phyloP scores from a whole-genome alignment of 768 basidiomycete genomes.

The Collybiopsis luxurians region DNA sequence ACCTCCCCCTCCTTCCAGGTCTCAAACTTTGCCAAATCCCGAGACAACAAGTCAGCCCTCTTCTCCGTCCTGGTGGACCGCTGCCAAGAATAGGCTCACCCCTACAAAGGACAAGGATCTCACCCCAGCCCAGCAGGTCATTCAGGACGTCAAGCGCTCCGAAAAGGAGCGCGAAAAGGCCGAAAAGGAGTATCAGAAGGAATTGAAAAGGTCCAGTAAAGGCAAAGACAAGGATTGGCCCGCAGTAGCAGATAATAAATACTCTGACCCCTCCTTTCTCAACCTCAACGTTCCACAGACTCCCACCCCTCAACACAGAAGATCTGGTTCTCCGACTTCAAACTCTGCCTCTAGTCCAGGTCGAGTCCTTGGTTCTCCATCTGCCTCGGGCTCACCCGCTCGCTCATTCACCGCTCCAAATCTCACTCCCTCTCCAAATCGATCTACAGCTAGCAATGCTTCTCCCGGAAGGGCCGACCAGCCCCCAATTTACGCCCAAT shows the following conservation, averaged over 20 bases:
- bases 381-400: constrained; percentile 5
- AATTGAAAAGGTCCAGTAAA: constrained; percentile 28
- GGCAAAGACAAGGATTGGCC: constrained; percentile 59
- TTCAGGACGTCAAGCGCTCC: constrained; percentile 67
- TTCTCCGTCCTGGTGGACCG: constrained; percentile 73
- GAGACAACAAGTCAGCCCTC: constrained; percentile 44
- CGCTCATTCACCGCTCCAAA: constrained; percentile 4
- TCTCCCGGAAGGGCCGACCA: constrained; percentile 43
- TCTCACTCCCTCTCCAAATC: constrained; percentile 1
- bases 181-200: constrained; percentile 17
- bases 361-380: not conserved
- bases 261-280: constrained; percentile 53
- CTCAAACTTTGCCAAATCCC: constrained; percentile 41
- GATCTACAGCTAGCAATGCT: constrained; percentile 18
- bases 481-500: constrained; percentile 76
- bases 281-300: constrained; percentile 50
- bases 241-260: constrained; percentile 47
- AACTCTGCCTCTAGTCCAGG: constrained; percentile 2
- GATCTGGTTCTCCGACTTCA: constrained; percentile 54
- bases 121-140: constrained; percentile 85
- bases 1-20: constrained; percentile 60
- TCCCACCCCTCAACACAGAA: constrained; percentile 44
- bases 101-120: constrained; percentile 77
- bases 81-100: constrained; percentile 72
- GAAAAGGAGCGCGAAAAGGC: constrained; percentile 48